phyloP scores from a whole-genome alignment of 2,329 filamentous ascomycete genomes.

The Neoarthrinium moseri region DNA sequence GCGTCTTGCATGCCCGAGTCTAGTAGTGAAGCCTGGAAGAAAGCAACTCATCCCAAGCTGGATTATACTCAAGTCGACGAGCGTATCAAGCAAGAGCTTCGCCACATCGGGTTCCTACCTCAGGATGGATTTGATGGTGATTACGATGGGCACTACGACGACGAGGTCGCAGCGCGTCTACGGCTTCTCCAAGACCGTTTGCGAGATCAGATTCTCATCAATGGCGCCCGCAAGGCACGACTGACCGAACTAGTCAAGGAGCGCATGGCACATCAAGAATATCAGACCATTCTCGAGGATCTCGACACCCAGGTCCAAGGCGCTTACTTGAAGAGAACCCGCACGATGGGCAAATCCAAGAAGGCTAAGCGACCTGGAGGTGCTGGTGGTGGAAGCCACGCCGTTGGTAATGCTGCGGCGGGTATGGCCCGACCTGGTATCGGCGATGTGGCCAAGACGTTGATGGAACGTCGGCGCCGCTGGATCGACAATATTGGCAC shows the following conservation, averaged over 20 bases:
- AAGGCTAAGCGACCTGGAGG: conserved; percentile 82
- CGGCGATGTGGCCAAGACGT: conserved; percentile 82
- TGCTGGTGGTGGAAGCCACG: conserved; percentile 68
- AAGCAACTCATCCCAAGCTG: conserved; percentile 69
- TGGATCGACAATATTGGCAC: conserved; percentile 92
- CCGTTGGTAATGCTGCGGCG: conserved; percentile 53
- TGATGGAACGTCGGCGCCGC: conserved; percentile 87
- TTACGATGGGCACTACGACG: conserved; percentile 87
- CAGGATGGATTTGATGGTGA: conserved; percentile 65
- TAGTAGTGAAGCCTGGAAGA: conserved; percentile 74
- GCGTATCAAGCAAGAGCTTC: conserved; percentile 85
- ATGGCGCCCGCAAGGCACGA: conserved; percentile 85
- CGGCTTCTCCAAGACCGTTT: conserved; percentile 82
- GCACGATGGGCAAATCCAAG: conserved; percentile 90
- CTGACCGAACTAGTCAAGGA: conserved; percentile 86
- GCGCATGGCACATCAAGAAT: conserved; percentile 94
- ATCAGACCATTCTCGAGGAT: conserved; percentile 94
- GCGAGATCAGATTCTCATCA: conserved; percentile 79
- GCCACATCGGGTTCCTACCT: conserved; percentile 84
- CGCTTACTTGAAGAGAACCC: conserved; percentile 92
- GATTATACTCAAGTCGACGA: conserved; percentile 89
- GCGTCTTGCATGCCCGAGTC: conserved; percentile 81
- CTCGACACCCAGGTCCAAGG: conserved; percentile 92
- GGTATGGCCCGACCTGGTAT: conserved; percentile 75
- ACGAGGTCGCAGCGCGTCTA: conserved; percentile 88